These are phyloP conservation scores for Rhizopogon vulgaris DNA, from an alignment of 768 basidiomycete species.

Conservation along the genomic window DNA sequence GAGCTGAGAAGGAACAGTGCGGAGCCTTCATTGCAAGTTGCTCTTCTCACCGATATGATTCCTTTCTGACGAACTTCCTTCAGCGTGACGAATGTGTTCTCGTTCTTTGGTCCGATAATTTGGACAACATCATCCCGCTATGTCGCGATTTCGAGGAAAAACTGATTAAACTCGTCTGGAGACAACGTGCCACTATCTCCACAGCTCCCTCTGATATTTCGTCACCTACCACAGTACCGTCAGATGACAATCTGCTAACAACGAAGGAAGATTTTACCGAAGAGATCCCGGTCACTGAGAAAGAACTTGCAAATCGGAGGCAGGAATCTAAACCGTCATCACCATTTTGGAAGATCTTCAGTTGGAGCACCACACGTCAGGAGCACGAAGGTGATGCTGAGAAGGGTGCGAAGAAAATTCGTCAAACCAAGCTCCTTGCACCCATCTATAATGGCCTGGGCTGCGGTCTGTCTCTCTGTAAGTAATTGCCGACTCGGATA, in stretches of 20 bases:
- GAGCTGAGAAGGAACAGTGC: slow-evolving; percentile 87
- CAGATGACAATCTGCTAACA: slow-evolving; percentile 51
- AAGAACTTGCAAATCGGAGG: not conserved
- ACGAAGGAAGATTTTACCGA: slow-evolving; percentile 17
- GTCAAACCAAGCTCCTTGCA: slow-evolving; percentile 58
- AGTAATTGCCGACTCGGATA: slow-evolving; percentile 15
- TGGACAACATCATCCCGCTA: slow-evolving; percentile 74
- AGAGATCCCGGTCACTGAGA: slow-evolving; percentile 5
- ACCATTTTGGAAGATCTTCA: slow-evolving; percentile 22
- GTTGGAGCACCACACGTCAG: slow-evolving; percentile 45
- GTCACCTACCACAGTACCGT: slow-evolving; percentile 39
- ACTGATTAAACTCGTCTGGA: slow-evolving; percentile 80
- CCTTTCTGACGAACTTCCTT: not conserved
- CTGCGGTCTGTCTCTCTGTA: slow-evolving; percentile 60
- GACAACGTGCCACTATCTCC: slow-evolving; percentile 32
- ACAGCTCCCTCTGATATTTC: slow-evolving; percentile 33
- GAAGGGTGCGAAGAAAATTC: slow-evolving; percentile 34
- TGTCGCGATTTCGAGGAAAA: slow-evolving; percentile 69
- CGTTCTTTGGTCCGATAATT: slow-evolving; percentile 78
- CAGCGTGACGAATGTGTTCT: slow-evolving; percentile 82
- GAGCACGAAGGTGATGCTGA: slow-evolving; percentile 41
- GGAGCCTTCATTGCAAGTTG: slow-evolving; percentile 75
- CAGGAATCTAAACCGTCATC: not conserved
- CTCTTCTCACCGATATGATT: not conserved
- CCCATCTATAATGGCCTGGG: slow-evolving; percentile 72